Conservation (phyloP, 768 basidiomycete species). For the Leccinum subgranulosum region DNA sequence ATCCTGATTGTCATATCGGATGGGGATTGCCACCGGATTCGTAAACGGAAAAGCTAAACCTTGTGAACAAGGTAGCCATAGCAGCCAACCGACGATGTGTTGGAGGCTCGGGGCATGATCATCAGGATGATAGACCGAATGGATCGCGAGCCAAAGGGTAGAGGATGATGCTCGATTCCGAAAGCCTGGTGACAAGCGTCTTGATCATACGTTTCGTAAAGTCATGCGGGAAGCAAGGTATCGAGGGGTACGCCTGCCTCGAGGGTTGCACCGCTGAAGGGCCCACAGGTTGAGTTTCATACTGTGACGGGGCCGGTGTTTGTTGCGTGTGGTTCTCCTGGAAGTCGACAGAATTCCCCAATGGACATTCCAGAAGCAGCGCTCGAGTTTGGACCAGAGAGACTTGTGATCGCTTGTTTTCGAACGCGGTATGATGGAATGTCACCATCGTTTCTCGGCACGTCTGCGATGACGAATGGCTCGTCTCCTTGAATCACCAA, state of each 20-base stretch:
- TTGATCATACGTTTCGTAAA: slow-evolving; percentile 20
- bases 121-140: slow-evolving; percentile 24
- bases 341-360: slow-evolving; percentile 11
- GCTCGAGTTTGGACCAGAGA: slow-evolving; percentile 9
- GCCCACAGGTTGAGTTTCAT: slow-evolving; percentile 65
- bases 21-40: slow-evolving; percentile 16
- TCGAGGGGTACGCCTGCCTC: slow-evolving; percentile 65
- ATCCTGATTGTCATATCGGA: neutral
- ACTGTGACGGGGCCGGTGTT: slow-evolving; percentile 32
- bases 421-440: slow-evolving; percentile 65
- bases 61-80: slow-evolving; percentile 55
- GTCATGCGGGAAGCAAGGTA: slow-evolving; percentile 43
- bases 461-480: slow-evolving; percentile 40
- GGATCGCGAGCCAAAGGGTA: slow-evolving; percentile 17
- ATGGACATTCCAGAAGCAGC: slow-evolving; percentile 2
- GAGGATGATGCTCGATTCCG: neutral
- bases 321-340: slow-evolving; percentile 4
- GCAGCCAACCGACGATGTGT: slow-evolving; percentile 57
- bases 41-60: slow-evolving; percentile 44
- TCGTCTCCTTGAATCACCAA: slow-evolving; percentile 43
- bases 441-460: slow-evolving; percentile 53
- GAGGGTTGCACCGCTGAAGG: slow-evolving; percentile 54
- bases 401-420: neutral
- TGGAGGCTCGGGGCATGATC: slow-evolving; percentile 29
- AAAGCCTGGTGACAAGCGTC: neutral